Evolutionary conservation across 2,329 filamentous ascomycete species (phyloP), one percentile per base, ranked within the genome.

Genomic region (Plectosphaerella plurivora): DNA sequence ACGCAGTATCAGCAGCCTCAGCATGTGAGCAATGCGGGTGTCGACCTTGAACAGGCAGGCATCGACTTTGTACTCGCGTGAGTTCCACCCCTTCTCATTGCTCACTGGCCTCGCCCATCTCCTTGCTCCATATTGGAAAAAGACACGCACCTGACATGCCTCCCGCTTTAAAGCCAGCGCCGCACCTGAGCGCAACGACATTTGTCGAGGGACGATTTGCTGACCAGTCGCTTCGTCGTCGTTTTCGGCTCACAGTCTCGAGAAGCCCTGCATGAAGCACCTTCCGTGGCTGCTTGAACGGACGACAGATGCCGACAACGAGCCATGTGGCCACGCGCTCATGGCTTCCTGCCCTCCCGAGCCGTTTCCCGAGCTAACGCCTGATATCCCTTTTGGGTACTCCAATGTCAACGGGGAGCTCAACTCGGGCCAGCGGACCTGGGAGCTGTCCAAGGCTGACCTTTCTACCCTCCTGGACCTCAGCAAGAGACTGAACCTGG

Each of bases 31-130:
- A 61, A 20, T 60, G 53, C 68, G 65, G 69, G 73, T 45, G 67
- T 88, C 61, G 87, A 92, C 67, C 87, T 89, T 73, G 88, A 93
- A 68, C 87, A 91, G 68, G 83, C 89, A 61, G 89, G 89, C 66
- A 91, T 94, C 73, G 89, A 94, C 71, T 93, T 94, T 75, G 89
- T 94, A 64, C 82, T 94, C 81, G 88, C 88, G 89, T 94, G 91
- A 81, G 89, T 82, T 33, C 8, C 7, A 4, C 28, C 28, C 28
- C 12, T 22, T 39, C 10, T 18, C 41, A 8, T 44, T n/a, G n/a
- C 16, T 67, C n/a, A 20, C n/a, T 20, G 41, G 16, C 41, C 2
- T 12, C 10, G n/a, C 5, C 16, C 16, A 12, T 7, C 16, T 22
- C 41, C 11, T 20, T 16, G n/a, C 41, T 44, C 16, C 41, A 12